A percentile compares a stretch with the other conserved stretches of the same genome.
phyloP scores from a whole-genome alignment of 495 filamentous ascomycete genomes.

The Lindgomyces ingoldianus region DNA sequence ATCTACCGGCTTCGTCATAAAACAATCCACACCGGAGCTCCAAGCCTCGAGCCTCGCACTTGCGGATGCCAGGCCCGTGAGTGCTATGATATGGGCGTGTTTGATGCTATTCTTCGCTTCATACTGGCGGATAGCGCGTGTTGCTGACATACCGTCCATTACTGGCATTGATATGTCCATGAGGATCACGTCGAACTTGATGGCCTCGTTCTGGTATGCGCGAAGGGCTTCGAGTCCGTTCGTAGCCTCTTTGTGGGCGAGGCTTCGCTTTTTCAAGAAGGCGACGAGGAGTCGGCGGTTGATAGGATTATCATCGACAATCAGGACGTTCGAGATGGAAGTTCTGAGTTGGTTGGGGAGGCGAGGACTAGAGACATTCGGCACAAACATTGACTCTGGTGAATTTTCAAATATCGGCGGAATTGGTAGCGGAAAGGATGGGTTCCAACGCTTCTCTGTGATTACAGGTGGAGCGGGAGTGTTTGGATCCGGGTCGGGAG shows the following conservation, averaged over 20 bases:
- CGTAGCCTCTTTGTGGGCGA: slow-evolving; percentile 23
- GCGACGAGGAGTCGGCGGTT: slow-evolving; percentile 30
- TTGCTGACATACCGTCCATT: slow-evolving; percentile 36
- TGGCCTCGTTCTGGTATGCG: slow-evolving; percentile 11
- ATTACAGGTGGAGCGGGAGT: not conserved
- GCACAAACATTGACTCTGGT: not conserved
- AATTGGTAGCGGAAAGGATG: not conserved
- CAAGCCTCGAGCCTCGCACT: slow-evolving; percentile 31
- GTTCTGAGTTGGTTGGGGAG: too few relatives aligned
- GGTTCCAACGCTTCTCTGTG: not conserved
- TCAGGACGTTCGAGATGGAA: slow-evolving; percentile 13
- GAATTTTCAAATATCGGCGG: not conserved
- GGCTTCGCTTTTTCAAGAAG: slow-evolving; percentile 25
- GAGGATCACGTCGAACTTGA: slow-evolving; percentile 26
- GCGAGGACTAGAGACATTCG: not conserved
- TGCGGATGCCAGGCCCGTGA: slow-evolving; percentile 26
- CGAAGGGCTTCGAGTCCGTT: slow-evolving; percentile 39
- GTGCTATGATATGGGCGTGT: slow-evolving; percentile 20
- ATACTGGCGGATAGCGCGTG: slow-evolving; percentile 27
- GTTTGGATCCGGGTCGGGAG: not conserved
- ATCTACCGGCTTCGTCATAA: slow-evolving; percentile 32
- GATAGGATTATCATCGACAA: slow-evolving; percentile 32
- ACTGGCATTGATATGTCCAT: slow-evolving; percentile 41
- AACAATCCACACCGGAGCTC: slow-evolving; percentile 28
- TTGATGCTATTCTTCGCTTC: slow-evolving; percentile 17